These are phyloP conservation scores for Kappamyces sp. DNA, from an alignment of 192 early-diverging fungal genomes.

Conservation along the genomic window DNA sequence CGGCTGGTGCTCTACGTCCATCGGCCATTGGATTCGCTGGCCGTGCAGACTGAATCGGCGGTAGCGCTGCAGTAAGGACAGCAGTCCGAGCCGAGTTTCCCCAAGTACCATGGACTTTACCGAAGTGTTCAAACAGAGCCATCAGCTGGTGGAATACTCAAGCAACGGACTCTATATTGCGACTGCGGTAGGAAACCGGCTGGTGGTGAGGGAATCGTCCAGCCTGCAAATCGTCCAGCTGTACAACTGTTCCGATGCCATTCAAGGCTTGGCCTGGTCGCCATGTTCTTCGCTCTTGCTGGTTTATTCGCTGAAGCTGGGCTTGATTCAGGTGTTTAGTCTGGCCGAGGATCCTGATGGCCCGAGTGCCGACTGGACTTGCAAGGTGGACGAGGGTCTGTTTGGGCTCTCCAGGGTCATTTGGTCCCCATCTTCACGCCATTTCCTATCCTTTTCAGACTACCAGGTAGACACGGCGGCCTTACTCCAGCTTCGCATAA, in stretches of 20 bases:
- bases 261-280: slow-evolving; percentile 62
- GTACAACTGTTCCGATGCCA: slow-evolving; percentile 41
- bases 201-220: slow-evolving; percentile 64
- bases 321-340: slow-evolving; percentile 48
- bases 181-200: slow-evolving; percentile 53
- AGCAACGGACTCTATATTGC: slow-evolving; percentile 63
- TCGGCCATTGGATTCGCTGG: no score
- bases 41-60: no score
- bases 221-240: slow-evolving; percentile 57
- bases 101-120: slow-evolving; percentile 52
- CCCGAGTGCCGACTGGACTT: slow-evolving; percentile 40
- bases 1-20: no score
- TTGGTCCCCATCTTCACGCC: slow-evolving; percentile 49
- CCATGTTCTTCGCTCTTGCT: slow-evolving; percentile 56
- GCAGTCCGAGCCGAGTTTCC: not conserved
- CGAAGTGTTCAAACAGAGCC: slow-evolving; percentile 60
- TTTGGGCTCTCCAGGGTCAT: slow-evolving; percentile 35
- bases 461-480: slow-evolving; percentile 37
- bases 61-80: not conserved
- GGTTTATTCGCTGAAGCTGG: slow-evolving; percentile 39
- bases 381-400: slow-evolving; percentile 45
- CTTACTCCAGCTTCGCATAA: slow-evolving; percentile 47
- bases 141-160: slow-evolving; percentile 50
- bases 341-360: slow-evolving; percentile 31
- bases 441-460: slow-evolving; percentile 44